Base-by-base conservation (phyloP, 2,329 filamentous ascomycete species). In the Neonectria ditissima region DNA sequence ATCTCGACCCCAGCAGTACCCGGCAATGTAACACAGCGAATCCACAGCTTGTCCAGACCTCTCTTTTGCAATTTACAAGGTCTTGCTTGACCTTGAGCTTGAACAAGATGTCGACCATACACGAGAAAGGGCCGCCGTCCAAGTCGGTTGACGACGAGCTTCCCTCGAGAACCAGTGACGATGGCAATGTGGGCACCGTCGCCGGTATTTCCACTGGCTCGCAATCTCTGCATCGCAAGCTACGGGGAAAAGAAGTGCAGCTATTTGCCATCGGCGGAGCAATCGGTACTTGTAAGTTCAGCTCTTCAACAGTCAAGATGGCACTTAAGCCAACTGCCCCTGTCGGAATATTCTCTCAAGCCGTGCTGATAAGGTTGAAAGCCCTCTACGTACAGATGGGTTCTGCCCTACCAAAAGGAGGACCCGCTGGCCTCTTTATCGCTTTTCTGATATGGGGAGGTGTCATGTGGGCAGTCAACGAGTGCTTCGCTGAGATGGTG, bases 321-420 rank as follows among this genome's bases (percentile, higher is more conserved):
- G n/a, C n/a, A n/a, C n/a, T n/a, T n/a, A n/a, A n/a, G n/a, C n/a
- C n/a, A n/a, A n/a, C n/a, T n/a, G n/a, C n/a, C n/a, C n/a, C n/a
- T n/a, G n/a, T n/a, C n/a, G 32, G 11, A 48, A 20, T 13, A n/a
- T 39, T 9, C 4, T 18, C 8, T 6, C 10, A 14, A 16, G 13
- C 22, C 11, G 37, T 51, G 22, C 53, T 62, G 32, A 62, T 20
- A 9, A 4, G 20, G 1, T 1, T 44, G n/a, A n/a, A 28, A 55
- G 62, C 62, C 39, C 53, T 61, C 32, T 64, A 56, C n/a, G 57
- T 64, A 20, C 51, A 56, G 30, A 61, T 64, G 57, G 62, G 62
- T 8, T 61, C 57, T 48, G 62, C 51, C 22, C 57, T 64, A 10
- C 57, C 47, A n/a, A 60, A 60, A 11, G 61, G 61, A 20, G 61